Conservation (phyloP, 176 grass and related monocot species). For the Oryza glumipatula region DNA sequence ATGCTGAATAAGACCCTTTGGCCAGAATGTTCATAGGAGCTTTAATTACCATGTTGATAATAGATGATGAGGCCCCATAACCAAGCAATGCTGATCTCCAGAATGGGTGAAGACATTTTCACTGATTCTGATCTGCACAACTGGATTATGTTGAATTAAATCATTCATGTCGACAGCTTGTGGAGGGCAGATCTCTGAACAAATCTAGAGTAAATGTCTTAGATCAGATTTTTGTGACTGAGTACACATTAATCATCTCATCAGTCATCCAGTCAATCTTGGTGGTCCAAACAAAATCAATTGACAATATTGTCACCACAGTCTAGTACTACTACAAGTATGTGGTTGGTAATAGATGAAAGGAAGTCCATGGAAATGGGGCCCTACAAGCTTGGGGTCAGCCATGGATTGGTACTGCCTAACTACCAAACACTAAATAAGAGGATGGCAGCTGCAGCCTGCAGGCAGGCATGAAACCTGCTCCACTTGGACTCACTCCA, state of each 20-base stretch:
- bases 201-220: conserved; percentile 39
- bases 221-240: conserved; percentile 28
- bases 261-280: not conserved
- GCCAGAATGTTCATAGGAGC: conserved; percentile 3
- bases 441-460: not conserved
- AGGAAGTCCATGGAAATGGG: not conserved
- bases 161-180: conserved; percentile 30
- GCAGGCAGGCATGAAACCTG: conserved; percentile 29
- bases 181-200: conserved; percentile 22
- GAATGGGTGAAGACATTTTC: not conserved
- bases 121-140: not conserved
- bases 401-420: conserved; percentile 26
- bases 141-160: not conserved
- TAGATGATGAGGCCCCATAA: conserved; percentile 26
- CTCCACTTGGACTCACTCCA: conserved; percentile 39
- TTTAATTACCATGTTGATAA: not conserved
- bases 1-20: not conserved
- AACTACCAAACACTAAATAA: conserved; percentile 26
- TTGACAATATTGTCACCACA: conserved; percentile 11
- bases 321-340: not conserved
- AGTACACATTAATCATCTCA: not conserved
- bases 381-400: conserved; percentile 29
- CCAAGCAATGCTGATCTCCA: conserved; percentile 9
- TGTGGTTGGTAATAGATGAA: conserved; percentile 34
- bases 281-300: conserved; percentile 33